These are phyloP conservation scores for Wickerhamomyces chaumierensis DNA, from an alignment of 805 yeast species.

Conservation along the genomic window DNA sequence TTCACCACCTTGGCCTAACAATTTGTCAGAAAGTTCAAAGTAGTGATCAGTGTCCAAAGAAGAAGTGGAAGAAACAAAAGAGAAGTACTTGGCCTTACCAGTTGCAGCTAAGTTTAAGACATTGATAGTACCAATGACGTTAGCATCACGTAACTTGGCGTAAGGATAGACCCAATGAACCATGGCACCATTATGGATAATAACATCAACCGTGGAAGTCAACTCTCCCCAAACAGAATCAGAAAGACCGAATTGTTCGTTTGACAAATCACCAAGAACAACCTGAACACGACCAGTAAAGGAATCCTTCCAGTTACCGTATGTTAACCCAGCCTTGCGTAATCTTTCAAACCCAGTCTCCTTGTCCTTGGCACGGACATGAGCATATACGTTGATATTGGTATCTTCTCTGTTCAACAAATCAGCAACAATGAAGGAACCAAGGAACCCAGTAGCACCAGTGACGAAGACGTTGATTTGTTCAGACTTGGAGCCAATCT, in stretches of 20 bases:
- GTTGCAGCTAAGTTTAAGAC: conserved; percentile 60
- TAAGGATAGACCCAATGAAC: conserved; percentile 99
- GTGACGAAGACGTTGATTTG: conserved; percentile 68
- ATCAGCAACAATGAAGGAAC: conserved; percentile 78
- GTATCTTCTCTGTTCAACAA: conserved; percentile 42
- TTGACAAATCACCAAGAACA: conserved; percentile 74
- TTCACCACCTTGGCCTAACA: conserved; percentile 46
- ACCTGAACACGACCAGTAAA: conserved; percentile 52
- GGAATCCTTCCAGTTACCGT: conserved; percentile 50
- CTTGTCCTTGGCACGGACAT: conserved; percentile 74
- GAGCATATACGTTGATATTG: conserved; percentile 62
- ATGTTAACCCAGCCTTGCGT: conserved; percentile 62
- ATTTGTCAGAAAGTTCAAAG: conserved; percentile 63
- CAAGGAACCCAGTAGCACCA: conserved; percentile 94
- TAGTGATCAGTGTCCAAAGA: conserved; percentile 78
- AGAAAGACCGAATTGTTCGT: conserved; percentile 58
- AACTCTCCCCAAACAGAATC: conserved; percentile 47
- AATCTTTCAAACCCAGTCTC: conserved; percentile 69
- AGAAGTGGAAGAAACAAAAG: conserved; percentile 94
- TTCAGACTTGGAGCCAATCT: conserved; percentile 24
- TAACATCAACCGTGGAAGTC: conserved; percentile 55
- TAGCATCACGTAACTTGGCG: conserved; percentile 79
- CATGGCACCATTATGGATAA: conserved; percentile 93
- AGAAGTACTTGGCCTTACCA: conserved; percentile 77
- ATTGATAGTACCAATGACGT: conserved; percentile 80